Evolutionary conservation across 2,329 filamentous ascomycete species (phyloP).

Genomic region (Colletotrichum sp.): DNA sequence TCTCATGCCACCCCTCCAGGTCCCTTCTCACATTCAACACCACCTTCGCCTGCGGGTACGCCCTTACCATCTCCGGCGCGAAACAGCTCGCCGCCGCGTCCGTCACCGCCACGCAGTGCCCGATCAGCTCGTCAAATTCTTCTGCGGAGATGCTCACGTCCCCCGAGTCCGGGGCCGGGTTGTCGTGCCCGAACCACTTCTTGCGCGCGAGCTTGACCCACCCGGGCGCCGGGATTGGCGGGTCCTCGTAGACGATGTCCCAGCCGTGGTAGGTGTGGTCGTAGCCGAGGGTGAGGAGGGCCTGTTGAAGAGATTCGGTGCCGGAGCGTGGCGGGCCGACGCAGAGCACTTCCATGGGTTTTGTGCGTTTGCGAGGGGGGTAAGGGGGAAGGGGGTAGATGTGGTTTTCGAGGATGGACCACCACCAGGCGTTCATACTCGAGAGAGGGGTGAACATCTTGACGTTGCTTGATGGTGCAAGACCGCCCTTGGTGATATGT

Average conservation of each 20-base stretch:
- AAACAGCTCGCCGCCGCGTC: constrained; percentile 46
- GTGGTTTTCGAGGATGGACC: constrained; percentile 10
- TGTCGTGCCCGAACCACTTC: constrained; percentile 28
- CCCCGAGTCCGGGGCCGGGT: background rate
- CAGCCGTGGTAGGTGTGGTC: constrained; percentile 39
- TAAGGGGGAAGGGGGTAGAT: constrained; percentile 25
- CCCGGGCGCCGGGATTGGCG: constrained; percentile 21
- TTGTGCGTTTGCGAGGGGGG: constrained; percentile 30
- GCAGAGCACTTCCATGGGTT: constrained; percentile 38
- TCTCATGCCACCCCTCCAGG: constrained; percentile 43
- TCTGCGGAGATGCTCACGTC: constrained; percentile 13
- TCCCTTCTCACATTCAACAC: constrained; percentile 46
- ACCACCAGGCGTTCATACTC: constrained; percentile 19
- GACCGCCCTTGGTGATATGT: background rate
- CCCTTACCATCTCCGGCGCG: constrained; percentile 36
- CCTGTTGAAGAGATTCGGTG: constrained; percentile 39
- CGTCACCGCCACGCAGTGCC: constrained; percentile 39
- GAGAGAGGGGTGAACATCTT: constrained; percentile 4
- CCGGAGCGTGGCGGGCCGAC: constrained; percentile 36
- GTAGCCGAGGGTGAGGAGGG: constrained; percentile 33
- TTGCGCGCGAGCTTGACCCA: constrained; percentile 30
- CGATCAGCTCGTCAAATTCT: constrained; percentile 33
- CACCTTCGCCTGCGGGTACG: constrained; percentile 42
- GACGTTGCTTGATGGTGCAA: fast-evolving
- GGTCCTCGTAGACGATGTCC: constrained; percentile 35